A percentile compares a stretch with the other conserved stretches of the same genome.
These are phyloP conservation scores for Strobilomyces dryophilus DNA, from an alignment of 768 basidiomycete species.

Conservation along the genomic window DNA sequence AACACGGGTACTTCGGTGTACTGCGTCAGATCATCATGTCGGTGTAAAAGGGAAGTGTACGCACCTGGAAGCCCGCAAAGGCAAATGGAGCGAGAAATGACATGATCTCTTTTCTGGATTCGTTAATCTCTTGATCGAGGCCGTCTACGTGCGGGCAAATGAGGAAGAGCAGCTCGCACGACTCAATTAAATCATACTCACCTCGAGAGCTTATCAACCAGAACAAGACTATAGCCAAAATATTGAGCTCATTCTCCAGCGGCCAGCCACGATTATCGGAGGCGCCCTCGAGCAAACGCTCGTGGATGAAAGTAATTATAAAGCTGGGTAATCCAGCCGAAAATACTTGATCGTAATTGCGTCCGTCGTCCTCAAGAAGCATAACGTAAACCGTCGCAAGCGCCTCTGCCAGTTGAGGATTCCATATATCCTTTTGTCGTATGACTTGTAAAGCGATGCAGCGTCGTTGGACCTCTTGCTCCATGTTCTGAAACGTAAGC, in stretches of 20 bases:
- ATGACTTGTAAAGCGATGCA: slow-evolving; percentile 43
- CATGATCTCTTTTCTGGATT: slow-evolving; percentile 32
- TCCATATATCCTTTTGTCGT: slow-evolving; percentile 33
- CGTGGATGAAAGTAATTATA: slow-evolving; percentile 37
- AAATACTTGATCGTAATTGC: slow-evolving; percentile 44
- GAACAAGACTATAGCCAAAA: slow-evolving; percentile 43
- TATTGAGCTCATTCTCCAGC: slow-evolving; percentile 40
- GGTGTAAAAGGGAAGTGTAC: slow-evolving; percentile 17
- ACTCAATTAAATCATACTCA: neutral
- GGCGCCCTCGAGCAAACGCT: slow-evolving; percentile 36
- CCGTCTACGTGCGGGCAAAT: slow-evolving; percentile 6
- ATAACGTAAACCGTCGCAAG: slow-evolving; percentile 54
- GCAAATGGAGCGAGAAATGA: slow-evolving; percentile 41
- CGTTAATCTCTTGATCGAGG: slow-evolving; percentile 33
- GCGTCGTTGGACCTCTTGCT: slow-evolving; percentile 44
- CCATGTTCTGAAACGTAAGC: slow-evolving; percentile 30
- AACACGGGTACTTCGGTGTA: slow-evolving; percentile 34
- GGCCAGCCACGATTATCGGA: slow-evolving; percentile 47
- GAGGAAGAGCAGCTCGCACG: neutral
- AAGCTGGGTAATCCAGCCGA: slow-evolving; percentile 41
- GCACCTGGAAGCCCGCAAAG: slow-evolving; percentile 47
- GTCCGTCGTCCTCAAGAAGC: slow-evolving; percentile 52
- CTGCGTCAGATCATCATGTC: slow-evolving; percentile 7
- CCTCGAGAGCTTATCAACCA: slow-evolving; percentile 43
- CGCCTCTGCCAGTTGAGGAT: slow-evolving; percentile 38